Base-by-base conservation (phyloP, 177 flowering plant species). In the Telopea speciosissima region DNA sequence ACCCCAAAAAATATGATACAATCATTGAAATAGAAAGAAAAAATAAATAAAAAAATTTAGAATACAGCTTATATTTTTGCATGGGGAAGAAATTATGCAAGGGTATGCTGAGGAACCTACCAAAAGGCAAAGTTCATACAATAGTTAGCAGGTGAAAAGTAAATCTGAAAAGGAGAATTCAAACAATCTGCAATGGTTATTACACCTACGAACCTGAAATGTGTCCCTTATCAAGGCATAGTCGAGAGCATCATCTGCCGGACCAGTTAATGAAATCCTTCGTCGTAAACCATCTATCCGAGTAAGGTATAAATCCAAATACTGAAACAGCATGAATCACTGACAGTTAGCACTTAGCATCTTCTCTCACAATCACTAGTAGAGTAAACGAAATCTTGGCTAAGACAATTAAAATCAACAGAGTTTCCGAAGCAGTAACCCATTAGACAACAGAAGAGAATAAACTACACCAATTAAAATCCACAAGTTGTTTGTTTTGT, bases 281-380 rank as follows among this genome's bases (percentile, higher is more conserved):
- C 98, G 76, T 73, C 99, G 83, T 76, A 96, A 77, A 56, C 97
- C 96, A 87, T 96, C 98, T 62, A 90, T 76, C 11, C 99, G 87
- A 25, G 93, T 90, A 64, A 91, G 91, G 77, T 83, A 96, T 71
- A 96, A 66, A 80, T 96, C 86, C 69, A 93, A 76, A 76, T 96
- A 93, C 99, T 95, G 92, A 62, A 77, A 81, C 63, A 77, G 70
- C 58, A 62, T 16, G 24, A 33, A 14, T 42, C 65, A 28, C 33
- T 54, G 23, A 63, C 26, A 25, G 21, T 14, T 66, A 63, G 31
- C 52, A 42, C 23, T 14, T 66, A 63, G 31, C 52, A 42, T 40
- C 31, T 21, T 3, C 23, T 64, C 16, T 54, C 22, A 17, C n/a
- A 58, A 16, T 7, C 61, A 58, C 19, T 7, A 8, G 8, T n/a